Conservation (phyloP, 2,329 filamentous ascomycete species). For the Aspergillus arachidicola region DNA sequence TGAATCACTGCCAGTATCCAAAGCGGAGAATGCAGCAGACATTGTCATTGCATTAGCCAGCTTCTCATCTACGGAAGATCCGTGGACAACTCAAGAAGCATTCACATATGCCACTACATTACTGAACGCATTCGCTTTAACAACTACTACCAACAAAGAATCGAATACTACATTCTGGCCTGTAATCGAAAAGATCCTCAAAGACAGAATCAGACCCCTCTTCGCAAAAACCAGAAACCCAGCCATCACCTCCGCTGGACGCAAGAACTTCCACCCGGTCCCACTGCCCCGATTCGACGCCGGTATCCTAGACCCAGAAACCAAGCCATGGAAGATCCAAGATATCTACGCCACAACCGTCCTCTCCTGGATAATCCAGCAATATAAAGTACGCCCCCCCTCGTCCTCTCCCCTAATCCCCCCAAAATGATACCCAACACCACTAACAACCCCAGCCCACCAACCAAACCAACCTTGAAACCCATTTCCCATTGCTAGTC, state of each 20-base stretch:
- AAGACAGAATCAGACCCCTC: constrained; percentile 40
- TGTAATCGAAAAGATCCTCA: constrained; percentile 21
- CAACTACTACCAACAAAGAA: not conserved
- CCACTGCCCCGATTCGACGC: constrained; percentile 40
- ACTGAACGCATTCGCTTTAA: constrained; percentile 14
- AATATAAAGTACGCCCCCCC: constrained; percentile 35
- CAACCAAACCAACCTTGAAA: constrained; percentile 37
- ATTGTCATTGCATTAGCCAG: constrained; percentile 37
- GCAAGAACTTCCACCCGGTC: constrained; percentile 46
- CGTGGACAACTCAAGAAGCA: constrained; percentile 38
- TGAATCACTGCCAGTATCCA: constrained; percentile 21
- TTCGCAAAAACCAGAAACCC: constrained; percentile 46
- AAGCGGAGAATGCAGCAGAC: constrained; percentile 24
- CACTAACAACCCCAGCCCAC: constrained; percentile 25
- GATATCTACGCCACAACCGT: constrained; percentile 40
- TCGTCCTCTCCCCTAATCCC: constrained; percentile 1
- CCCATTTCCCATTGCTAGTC: constrained; percentile 48
- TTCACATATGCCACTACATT: constrained; percentile 19
- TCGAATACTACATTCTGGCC: constrained; percentile 18
- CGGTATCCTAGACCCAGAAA: constrained; percentile 36
- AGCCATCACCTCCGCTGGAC: constrained; percentile 45
- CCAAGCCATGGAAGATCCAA: constrained; percentile 43
- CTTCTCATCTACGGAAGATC: constrained; percentile 34
- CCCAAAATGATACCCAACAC: not conserved
- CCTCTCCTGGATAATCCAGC: constrained; percentile 38